These are phyloP conservation scores for Fusarium sororula DNA, from an alignment of 2,329 filamentous ascomycete genomes.

Conservation along the genomic window DNA sequence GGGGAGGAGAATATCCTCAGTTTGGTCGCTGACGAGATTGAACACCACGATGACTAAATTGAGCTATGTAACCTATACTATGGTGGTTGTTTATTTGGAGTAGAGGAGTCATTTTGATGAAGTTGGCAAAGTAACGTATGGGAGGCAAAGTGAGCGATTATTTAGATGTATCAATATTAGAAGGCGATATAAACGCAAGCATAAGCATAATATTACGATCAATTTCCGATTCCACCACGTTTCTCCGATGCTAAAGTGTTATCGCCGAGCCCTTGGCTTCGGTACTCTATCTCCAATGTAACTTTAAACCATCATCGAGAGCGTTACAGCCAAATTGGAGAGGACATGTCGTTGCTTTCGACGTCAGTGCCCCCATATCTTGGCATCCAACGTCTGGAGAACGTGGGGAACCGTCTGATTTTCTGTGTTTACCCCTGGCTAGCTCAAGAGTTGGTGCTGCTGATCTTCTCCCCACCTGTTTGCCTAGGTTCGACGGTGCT, in stretches of 20 bases:
- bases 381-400: conserved; percentile 12
- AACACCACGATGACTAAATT: background rate
- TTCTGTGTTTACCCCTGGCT: background rate
- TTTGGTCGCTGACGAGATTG: background rate
- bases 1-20: conserved; percentile 48
- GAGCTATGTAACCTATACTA: background rate
- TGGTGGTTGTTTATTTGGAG: background rate
- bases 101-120: background rate
- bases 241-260: background rate
- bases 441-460: background rate
- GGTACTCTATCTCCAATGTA: background rate
- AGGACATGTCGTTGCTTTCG: background rate
- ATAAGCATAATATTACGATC: background rate
- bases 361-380: conserved; percentile 20
- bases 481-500: background rate
- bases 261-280: background rate
- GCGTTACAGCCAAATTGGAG: background rate
- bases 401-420: conserved; percentile 22
- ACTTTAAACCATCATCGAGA: background rate
- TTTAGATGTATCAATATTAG: background rate
- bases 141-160: conserved; percentile 8
- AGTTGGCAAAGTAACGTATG: background rate
- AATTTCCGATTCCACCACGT: background rate
- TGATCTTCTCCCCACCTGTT: conserved; percentile 16
- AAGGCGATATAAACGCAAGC: background rate